Evolutionary conservation across 2,329 filamentous ascomycete species (phyloP).

Genomic region (Apiospora phragmitis): DNA sequence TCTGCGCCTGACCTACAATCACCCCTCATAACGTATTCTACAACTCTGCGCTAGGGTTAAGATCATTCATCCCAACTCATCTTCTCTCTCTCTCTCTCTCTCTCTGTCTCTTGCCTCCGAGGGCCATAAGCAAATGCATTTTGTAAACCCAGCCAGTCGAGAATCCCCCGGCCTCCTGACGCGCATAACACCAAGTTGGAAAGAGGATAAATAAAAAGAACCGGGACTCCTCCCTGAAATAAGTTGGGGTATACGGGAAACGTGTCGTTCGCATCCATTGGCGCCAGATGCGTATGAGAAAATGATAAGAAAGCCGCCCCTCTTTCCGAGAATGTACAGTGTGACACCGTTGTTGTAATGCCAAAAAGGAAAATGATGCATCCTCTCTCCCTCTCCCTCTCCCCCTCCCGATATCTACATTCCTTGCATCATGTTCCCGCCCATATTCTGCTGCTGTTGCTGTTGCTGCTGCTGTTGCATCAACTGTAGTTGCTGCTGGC

Average conservation of each 20-base stretch:
- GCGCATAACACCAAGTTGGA: neutral
- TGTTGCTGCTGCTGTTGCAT: constrained; percentile 42
- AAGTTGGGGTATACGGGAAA: constrained; percentile 8
- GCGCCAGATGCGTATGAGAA: constrained; percentile 6
- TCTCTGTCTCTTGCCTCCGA: neutral
- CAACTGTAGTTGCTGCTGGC: constrained; percentile 36
- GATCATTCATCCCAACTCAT: neutral
- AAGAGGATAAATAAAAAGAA: neutral
- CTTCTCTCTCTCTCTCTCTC: too few relatives aligned
- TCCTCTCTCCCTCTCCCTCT: neutral
- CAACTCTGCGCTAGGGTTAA: neutral
- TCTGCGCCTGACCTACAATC: neutral
- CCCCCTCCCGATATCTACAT: neutral
- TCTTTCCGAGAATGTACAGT: constrained; percentile 1
- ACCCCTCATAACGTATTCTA: neutral
- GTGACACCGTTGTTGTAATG: neutral
- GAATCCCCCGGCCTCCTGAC: neutral
- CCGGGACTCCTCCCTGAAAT: constrained; percentile 3
- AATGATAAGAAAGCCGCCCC: constrained; percentile 4
- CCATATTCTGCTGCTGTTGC: constrained; percentile 30
- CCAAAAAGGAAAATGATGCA: neutral
- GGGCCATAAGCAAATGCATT: neutral
- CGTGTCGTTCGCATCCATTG: constrained; percentile 3
- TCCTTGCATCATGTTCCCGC: constrained; percentile 6
- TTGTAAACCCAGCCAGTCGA: neutral